Evolutionary conservation across 2,329 filamentous ascomycete genomes (phyloP).

Genomic region (Sarocladium kiliense): DNA sequence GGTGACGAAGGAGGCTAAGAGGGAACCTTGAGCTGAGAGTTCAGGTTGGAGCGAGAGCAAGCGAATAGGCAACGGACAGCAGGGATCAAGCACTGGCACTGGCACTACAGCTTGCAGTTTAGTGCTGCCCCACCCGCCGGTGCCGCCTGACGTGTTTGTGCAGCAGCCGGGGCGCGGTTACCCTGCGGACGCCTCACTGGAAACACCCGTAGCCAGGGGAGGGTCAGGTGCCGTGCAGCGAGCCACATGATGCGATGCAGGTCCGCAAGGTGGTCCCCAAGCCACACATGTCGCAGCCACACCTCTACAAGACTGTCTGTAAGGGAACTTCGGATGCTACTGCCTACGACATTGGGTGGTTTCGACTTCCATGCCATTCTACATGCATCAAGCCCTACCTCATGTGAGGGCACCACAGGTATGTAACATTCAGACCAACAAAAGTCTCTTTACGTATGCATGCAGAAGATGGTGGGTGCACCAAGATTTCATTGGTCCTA

Average conservation of each 20-base stretch:
- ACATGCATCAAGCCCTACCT: no score
- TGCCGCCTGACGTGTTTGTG: slow-evolving; percentile 2
- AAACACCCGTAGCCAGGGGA: not conserved
- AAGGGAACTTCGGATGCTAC: no score
- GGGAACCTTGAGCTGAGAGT: not conserved
- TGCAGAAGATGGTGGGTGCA: no score
- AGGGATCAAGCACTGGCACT: not conserved
- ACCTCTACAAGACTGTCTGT: not conserved
- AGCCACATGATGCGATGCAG: slow-evolving; percentile 9
- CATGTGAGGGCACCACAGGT: no score
- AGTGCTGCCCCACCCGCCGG: slow-evolving; percentile 1
- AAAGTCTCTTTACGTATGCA: no score
- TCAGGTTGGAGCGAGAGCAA: not conserved
- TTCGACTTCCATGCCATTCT: no score
- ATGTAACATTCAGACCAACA: no score
- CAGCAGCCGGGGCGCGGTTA: not conserved
- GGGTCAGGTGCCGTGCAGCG: not conserved
- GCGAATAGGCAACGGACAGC: not conserved
- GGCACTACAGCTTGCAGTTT: not conserved
- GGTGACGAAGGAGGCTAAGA: slow-evolving; percentile 7
- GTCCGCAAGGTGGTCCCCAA: not conserved
- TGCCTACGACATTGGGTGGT: no score
- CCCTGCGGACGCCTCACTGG: not conserved
- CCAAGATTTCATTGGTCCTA: no score
- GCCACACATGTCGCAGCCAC: not conserved